A percentile compares a stretch with the other conserved stretches of the same genome.
These are phyloP conservation scores for Suaeda aralocaspica DNA, from an alignment of 148 eudicot species.

Conservation along the genomic window DNA sequence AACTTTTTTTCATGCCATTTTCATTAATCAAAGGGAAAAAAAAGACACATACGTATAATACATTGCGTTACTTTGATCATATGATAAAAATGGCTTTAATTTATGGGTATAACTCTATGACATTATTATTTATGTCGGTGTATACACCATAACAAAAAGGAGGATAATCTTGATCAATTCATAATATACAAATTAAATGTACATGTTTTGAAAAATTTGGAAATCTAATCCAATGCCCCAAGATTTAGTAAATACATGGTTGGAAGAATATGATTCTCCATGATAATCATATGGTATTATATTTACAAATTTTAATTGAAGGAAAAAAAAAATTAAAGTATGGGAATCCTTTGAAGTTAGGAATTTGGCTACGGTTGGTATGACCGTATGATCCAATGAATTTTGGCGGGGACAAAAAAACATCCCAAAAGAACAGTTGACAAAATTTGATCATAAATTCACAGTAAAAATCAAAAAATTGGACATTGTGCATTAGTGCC, in stretches of 20 bases:
- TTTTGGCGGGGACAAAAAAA: slow-evolving; percentile 6
- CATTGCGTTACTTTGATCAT: too few relatives aligned
- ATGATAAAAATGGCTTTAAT: too few relatives aligned
- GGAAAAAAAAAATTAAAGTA: too few relatives aligned
- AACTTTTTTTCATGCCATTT: too few relatives aligned
- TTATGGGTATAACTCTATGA: too few relatives aligned
- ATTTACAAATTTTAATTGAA: not conserved
- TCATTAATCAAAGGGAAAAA: too few relatives aligned
- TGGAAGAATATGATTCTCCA: not conserved
- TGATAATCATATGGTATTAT: not conserved
- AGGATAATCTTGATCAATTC: too few relatives aligned
- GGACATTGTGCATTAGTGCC: slow-evolving; percentile 28
- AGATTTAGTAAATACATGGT: not conserved
- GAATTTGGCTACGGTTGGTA: slow-evolving; percentile 2
- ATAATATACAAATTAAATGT: not conserved
- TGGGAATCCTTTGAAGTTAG: not conserved
- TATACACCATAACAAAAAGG: too few relatives aligned
- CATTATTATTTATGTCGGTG: too few relatives aligned
- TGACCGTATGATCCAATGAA: not conserved
- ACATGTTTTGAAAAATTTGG: not conserved
- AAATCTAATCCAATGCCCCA: not conserved
- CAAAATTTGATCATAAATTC: not conserved
- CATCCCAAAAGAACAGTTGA: slow-evolving; percentile 1
- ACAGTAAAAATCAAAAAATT: not conserved
- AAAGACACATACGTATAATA: too few relatives aligned